phyloP scores from a whole-genome alignment of 179 eudicot species.

The Beta macrorhiza region DNA sequence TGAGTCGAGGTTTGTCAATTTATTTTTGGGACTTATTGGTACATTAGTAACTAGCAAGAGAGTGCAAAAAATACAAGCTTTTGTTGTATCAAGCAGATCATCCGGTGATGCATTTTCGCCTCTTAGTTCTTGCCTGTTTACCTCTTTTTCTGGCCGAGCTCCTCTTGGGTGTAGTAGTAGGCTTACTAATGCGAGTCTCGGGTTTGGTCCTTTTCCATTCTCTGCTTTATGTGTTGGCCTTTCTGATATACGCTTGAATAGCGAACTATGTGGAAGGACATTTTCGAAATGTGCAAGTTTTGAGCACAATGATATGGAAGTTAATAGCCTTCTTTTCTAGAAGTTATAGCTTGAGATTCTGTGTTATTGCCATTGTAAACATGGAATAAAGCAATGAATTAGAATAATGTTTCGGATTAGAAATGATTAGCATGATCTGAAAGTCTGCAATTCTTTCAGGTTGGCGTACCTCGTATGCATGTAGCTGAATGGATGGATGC shows the following conservation, averaged over 20 bases:
- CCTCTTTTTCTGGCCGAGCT: not conserved
- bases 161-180: not conserved
- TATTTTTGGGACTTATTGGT: not conserved
- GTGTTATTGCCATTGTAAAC: not conserved
- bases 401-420: not conserved
- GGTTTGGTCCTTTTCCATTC: not conserved
- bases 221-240: too few species aligned
- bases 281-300: not conserved
- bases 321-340: not conserved
- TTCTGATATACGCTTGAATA: not conserved
- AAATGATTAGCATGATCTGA: not conserved
- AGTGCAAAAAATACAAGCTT: not conserved
- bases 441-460: conserved; percentile 18
- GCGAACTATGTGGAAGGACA: not conserved
- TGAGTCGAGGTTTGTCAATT: not conserved
- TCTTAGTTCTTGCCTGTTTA: not conserved
- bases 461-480: not conserved
- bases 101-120: not conserved
- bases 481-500: conserved; percentile 7
- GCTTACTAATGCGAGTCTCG: not conserved
- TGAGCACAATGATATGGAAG: not conserved
- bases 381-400: not conserved
- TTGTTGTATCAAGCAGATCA: not conserved
- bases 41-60: not conserved
- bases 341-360: not conserved